Evolutionary conservation across 2,329 filamentous ascomycete species (phyloP).

Genomic region (Cladophialophora bantiana): DNA sequence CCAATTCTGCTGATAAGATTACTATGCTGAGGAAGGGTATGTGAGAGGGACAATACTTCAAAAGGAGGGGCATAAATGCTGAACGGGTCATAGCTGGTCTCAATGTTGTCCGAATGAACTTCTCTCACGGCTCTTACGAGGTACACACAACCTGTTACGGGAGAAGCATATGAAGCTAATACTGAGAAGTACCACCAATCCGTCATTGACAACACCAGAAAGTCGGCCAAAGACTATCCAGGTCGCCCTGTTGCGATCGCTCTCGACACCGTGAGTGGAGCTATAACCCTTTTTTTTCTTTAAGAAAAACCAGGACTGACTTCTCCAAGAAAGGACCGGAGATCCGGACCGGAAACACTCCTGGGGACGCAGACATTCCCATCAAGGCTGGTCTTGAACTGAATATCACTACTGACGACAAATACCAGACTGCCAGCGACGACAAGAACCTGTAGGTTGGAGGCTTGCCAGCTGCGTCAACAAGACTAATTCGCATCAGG

Average conservation of each 20-base stretch:
- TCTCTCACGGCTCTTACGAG: slow-evolving; percentile 90
- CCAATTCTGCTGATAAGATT: slow-evolving; percentile 96
- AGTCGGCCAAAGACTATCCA: slow-evolving; percentile 76
- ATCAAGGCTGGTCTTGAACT: slow-evolving; percentile 83
- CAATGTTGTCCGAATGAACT: slow-evolving; percentile 99
- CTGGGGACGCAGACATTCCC: slow-evolving; percentile 74
- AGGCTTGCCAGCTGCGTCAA: neutral
- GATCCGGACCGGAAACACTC: slow-evolving; percentile 82
- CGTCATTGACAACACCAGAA: slow-evolving; percentile 93
- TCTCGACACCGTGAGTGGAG: slow-evolving; percentile 72
- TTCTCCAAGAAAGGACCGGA: slow-evolving; percentile 74
- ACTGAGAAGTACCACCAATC: slow-evolving; percentile 83
- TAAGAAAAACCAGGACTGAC: slow-evolving; percentile 13
- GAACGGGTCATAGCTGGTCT: slow-evolving; percentile 69
- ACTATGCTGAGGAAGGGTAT: slow-evolving; percentile 81
- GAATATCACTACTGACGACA: slow-evolving; percentile 96
- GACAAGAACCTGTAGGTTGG: slow-evolving; percentile 88
- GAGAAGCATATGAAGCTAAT: slow-evolving; percentile 33
- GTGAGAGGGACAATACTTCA: slow-evolving; percentile 20
- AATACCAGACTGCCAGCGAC: slow-evolving; percentile 83
- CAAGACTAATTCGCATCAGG: slow-evolving; percentile 55
- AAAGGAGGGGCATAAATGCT: slow-evolving; percentile 26
- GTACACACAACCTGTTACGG: slow-evolving; percentile 45
- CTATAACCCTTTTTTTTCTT: neutral
- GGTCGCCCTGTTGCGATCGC: slow-evolving; percentile 95